Evolutionary conservation across 148 eudicot species (phyloP), one percentile per base, ranked within the genome.

Genomic region (Rhododendron molle): DNA sequence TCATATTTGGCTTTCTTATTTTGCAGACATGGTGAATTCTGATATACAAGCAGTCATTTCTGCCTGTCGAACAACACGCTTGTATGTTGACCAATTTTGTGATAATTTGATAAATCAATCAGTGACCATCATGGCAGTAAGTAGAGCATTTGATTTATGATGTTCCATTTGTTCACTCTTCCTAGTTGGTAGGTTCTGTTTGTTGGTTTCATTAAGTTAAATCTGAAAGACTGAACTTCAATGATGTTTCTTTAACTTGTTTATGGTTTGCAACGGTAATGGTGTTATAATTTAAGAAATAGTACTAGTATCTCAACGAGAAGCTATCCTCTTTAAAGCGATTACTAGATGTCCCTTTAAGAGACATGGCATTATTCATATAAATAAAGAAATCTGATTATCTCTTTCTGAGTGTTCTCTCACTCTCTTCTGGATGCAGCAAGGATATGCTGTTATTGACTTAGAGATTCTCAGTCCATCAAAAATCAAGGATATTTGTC

Each of bases 361-460:
- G 28, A 47, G 40, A 71, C n/a, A 12, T 78, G 34, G 18, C 52
- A 52, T 74, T 16, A 18, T 46, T 60, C 34, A 36, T 23, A 18
- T 12, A 52, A 81, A 40, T 23, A 26, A 82, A 21, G n/a, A 77
- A 47, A 74, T 30, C 69, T 62, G 79, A 71, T 78, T 65, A 12
- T 16, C 46, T 65, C n/a, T 58, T 16, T 58, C n/a, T 58, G 65
- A 21, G n/a, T 4, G 21, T 46, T 26, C 74, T 80, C n/a, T 40
- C 18, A 14, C 86, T 86, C 79, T 62, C 78, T 86, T 43, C 21
- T 85, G 87, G 52, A 23, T 89, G 91, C 93, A 97, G 99, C 89
- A 91, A 87, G 99, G 98, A 32, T 94, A 97, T 88, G 95, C 93
- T 80, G 92, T 94, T 76, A 88, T 97, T 88, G 92, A 93, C 86